A percentile compares a stretch with the other conserved stretches of the same genome.
Evolutionary conservation across 257 asterid genomes (phyloP).

Genomic region (Nicotiana paniculata): DNA sequence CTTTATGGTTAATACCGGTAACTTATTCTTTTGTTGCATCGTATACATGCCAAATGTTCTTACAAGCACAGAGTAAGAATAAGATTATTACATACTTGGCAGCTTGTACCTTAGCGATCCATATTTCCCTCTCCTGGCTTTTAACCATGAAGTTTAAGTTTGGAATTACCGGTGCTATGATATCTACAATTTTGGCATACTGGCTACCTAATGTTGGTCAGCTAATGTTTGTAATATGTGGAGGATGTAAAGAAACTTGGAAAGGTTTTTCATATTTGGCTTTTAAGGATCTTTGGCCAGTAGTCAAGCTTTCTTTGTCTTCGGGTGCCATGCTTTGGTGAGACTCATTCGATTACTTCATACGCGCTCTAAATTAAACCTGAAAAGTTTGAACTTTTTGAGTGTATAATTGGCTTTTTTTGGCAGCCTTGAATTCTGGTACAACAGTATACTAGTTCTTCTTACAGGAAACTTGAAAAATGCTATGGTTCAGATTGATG

Average conservation of each 20-base stretch:
- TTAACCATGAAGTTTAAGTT: slow-evolving; percentile 36
- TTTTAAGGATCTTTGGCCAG: slow-evolving; percentile 62
- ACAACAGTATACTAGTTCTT: slow-evolving; percentile 56
- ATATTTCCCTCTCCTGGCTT: slow-evolving; percentile 57
- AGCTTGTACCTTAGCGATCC: slow-evolving; percentile 38
- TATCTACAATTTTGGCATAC: slow-evolving; percentile 50
- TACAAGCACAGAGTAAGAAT: slow-evolving; percentile 81
- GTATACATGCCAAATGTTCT: slow-evolving; percentile 69
- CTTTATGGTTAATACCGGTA: slow-evolving; percentile 54
- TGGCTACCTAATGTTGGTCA: slow-evolving; percentile 81
- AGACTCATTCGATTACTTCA: not conserved
- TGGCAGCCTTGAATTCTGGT: slow-evolving; percentile 71
- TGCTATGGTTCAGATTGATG: slow-evolving; percentile 58
- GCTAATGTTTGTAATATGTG: slow-evolving; percentile 30
- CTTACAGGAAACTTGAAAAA: slow-evolving; percentile 58
- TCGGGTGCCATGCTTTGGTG: slow-evolving; percentile 82
- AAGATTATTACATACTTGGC: slow-evolving; percentile 60
- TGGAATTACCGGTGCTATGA: slow-evolving; percentile 61
- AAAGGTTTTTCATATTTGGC: slow-evolving; percentile 53
- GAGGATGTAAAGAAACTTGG: slow-evolving; percentile 80
- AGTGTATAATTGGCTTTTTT: not conserved
- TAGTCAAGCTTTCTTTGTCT: slow-evolving; percentile 61
- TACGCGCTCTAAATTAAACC: not conserved
- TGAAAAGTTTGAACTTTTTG: not conserved
- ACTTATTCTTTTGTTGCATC: slow-evolving; percentile 43